Evolutionary conservation across 129 eudicot species (phyloP), one percentile per base, ranked within the genome.

Genomic region (Artemisia annua): DNA sequence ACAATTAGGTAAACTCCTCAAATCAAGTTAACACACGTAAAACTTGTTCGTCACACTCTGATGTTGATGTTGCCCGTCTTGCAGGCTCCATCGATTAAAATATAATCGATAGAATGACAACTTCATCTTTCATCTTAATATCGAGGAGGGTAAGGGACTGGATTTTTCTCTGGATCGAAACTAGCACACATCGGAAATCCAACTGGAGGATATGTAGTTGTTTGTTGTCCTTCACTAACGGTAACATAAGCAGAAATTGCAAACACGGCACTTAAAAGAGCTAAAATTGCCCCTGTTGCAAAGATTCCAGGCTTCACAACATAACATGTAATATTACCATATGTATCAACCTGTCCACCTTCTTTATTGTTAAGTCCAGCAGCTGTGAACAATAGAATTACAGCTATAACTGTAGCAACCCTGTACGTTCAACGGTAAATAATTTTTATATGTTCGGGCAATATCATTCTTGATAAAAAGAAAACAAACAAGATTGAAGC

Each of bases 281-380:
- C 69, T 70, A 76, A 57, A 19, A 67, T 19, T 4, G 80, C 80
- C 7, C 80, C 80, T 17, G 74, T 68, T 56, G 80, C 52, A 76
- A 67, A 76, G 9, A 67, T 61, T 76, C 80, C 80, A 22, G 80
- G 69, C 32, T 67, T 76, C 35, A 58, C 69, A 48, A 46, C 73
- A 13, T 57, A 67, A 52, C 80, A 76, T 59, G 39, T 61, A 30
- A 17, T 28, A 16, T 57, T 44, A 57, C 75, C 75, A 35, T 76
- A 69, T 6, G 51, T 16, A 30, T 60, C 35, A 28, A 57, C n/a
- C 59, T 58, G 30, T 19, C 74, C 74, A 5, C 68, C 69, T 49
- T 58, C 48, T 58, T 53, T 44, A 59, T 67, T 7, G 18, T 69
- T 51, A 0, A 76, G 49, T 1, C 17, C 59, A 0, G 80, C 69